Conservation (phyloP, 2,329 filamentous ascomycete species). For the Plenodomus tracheiphilus region DNA sequence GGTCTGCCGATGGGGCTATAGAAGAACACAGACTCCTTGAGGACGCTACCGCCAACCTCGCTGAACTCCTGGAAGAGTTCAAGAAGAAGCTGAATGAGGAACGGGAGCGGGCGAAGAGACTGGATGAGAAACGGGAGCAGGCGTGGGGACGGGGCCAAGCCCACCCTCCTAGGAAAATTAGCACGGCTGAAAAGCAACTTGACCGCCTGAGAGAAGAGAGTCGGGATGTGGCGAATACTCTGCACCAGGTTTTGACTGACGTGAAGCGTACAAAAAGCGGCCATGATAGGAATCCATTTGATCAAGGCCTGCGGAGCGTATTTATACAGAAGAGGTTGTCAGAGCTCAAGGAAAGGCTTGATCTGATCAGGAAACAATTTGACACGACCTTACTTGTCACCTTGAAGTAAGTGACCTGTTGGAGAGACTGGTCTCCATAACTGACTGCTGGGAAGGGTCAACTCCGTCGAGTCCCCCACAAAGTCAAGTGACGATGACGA, state of each 20-base stretch:
- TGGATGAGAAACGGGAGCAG: too few relatives aligned
- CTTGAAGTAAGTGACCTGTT: constrained; percentile 5
- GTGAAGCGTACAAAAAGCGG: background rate
- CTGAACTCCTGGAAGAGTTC: background rate
- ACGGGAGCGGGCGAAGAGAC: too few relatives aligned
- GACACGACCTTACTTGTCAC: constrained; percentile 12
- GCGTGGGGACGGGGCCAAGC: too few relatives aligned
- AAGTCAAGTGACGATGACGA: background rate
- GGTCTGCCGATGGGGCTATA: background rate
- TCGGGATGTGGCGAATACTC: background rate
- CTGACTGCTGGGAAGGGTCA: background rate
- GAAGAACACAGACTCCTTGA: constrained; percentile 1
- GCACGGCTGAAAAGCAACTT: background rate
- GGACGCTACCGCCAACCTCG: background rate
- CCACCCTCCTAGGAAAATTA: background rate
- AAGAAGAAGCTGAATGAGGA: background rate
- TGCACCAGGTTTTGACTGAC: background rate
- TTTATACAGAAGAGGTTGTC: constrained; percentile 1
- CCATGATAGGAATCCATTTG: background rate
- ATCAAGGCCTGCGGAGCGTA: constrained; percentile 3
- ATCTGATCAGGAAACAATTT: constrained; percentile 6
- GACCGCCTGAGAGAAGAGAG: background rate
- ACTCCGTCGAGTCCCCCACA: background rate
- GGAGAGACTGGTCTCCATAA: background rate
- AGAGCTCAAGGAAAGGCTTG: background rate